Percentiles rank a stretch among this genome's conserved stretches.
Conservation (phyloP, 2,329 filamentous ascomycete species). For the Teratosphaeria pseudoeucalypti region DNA sequence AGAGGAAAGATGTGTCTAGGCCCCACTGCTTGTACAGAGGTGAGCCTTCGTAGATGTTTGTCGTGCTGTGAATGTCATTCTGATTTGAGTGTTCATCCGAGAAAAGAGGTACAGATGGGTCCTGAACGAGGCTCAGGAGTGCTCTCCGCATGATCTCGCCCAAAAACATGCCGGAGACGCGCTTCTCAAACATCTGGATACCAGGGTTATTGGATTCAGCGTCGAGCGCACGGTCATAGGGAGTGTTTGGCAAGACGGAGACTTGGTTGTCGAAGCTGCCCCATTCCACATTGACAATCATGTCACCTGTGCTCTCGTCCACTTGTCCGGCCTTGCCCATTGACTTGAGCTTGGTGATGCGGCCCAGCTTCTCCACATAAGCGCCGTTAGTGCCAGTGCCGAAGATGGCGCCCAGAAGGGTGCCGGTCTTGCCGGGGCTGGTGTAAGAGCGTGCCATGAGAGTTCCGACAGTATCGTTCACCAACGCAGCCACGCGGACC, state of each 20-base stretch:
- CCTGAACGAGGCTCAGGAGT: constrained; percentile 60
- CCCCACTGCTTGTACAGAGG: constrained; percentile 73
- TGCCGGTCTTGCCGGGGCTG: constrained; percentile 74
- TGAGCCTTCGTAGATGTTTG: constrained; percentile 54
- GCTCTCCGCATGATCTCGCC: constrained; percentile 82
- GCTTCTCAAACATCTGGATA: constrained; percentile 98
- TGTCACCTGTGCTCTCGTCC: constrained; percentile 73
- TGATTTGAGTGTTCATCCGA: constrained; percentile 60
- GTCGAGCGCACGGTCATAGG: constrained; percentile 73
- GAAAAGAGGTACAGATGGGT: constrained; percentile 61
- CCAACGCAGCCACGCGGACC: constrained; percentile 86
- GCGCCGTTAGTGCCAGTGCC: constrained; percentile 96
- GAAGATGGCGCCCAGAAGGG: constrained; percentile 91
- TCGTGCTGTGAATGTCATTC: constrained; percentile 60
- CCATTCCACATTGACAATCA: constrained; percentile 99
- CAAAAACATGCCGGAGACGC: constrained; percentile 95
- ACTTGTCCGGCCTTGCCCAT: constrained; percentile 45
- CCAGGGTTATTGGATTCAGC: constrained; percentile 77
- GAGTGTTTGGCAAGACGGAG: constrained; percentile 73
- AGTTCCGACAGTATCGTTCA: constrained; percentile 96
- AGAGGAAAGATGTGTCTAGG: constrained; percentile 83
- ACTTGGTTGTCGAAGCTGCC: constrained; percentile 94
- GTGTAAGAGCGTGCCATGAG: constrained; percentile 97
- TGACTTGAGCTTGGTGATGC: constrained; percentile 64
- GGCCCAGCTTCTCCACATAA: constrained; percentile 83